Evolutionary conservation across 2,329 filamentous ascomycete genomes (phyloP).

Genomic region (Claviceps fusiformis): DNA sequence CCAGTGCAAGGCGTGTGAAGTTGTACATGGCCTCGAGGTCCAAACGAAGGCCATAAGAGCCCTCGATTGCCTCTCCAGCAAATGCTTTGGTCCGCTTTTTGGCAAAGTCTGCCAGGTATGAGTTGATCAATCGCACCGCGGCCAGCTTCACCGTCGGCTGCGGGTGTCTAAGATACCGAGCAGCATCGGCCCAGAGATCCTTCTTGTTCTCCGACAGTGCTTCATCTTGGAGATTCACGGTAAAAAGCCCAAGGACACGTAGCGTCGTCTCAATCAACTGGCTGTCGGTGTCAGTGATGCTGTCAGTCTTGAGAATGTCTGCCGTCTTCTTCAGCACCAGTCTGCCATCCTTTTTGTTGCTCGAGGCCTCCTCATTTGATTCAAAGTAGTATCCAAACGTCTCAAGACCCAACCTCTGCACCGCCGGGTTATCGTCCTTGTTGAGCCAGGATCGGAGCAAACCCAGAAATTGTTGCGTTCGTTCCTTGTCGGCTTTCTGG

Average conservation of each 20-base stretch:
- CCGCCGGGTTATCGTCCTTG: constrained; percentile 56
- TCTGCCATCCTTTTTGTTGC: constrained; percentile 53
- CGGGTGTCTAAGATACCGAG: constrained; percentile 56
- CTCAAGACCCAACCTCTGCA: constrained; percentile 63
- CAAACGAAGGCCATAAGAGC: constrained; percentile 59
- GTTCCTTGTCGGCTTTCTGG: constrained; percentile 59
- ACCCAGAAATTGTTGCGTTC: constrained; percentile 53
- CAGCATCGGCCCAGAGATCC: constrained; percentile 58
- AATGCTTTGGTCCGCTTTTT: constrained; percentile 37
- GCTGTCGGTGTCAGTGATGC: constrained; percentile 43
- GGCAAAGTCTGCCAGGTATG: constrained; percentile 71
- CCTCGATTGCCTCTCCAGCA: constrained; percentile 44
- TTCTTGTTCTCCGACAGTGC: constrained; percentile 47
- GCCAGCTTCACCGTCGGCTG: constrained; percentile 65
- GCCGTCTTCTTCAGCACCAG: constrained; percentile 44
- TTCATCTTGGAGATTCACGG: constrained; percentile 48
- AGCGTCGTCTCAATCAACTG: constrained; percentile 65
- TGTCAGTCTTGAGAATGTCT: constrained; percentile 39
- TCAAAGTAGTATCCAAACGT: constrained; percentile 77
- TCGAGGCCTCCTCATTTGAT: constrained; percentile 40
- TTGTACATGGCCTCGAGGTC: constrained; percentile 48
- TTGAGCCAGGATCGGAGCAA: constrained; percentile 65
- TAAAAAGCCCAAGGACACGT: constrained; percentile 53
- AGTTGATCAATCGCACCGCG: constrained; percentile 58
- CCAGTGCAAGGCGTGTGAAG: constrained; percentile 36